A percentile compares a stretch with the other conserved stretches of the same genome.
These are phyloP conservation scores for Candida sojae DNA, from an alignment of 1,139 yeast genomes.

Conservation along the genomic window DNA sequence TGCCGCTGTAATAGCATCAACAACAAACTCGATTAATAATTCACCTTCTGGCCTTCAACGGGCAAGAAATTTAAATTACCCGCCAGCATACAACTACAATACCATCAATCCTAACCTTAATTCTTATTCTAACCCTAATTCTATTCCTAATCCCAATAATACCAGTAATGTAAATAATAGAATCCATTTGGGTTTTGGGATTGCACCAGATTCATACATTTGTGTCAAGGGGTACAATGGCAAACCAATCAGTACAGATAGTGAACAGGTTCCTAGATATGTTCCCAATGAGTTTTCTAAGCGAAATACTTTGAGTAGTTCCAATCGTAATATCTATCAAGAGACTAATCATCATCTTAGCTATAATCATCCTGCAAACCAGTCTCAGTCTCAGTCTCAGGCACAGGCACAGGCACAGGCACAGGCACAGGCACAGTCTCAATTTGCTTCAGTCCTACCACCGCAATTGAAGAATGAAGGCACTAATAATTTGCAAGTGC, in stretches of 20 bases:
- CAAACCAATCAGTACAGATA: background rate
- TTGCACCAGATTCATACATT: constrained; percentile 2
- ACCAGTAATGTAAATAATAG: background rate
- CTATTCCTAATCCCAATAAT: too few species aligned
- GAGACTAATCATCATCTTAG: background rate
- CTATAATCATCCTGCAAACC: background rate
- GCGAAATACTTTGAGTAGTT: background rate
- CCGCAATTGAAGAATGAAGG: background rate
- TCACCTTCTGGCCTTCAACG: background rate
- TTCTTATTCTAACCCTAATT: too few species aligned
- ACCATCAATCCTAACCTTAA: background rate
- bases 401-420: too few species aligned
- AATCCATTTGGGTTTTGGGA: background rate
- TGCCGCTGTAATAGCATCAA: background rate
- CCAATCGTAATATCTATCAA: background rate
- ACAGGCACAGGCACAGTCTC: background rate
- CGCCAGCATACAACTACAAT: constrained; percentile 2
- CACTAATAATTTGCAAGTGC: background rate
- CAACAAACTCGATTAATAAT: background rate
- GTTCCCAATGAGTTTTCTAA: constrained; percentile 1
- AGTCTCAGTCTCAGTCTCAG: too few species aligned
- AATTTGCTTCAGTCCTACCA: background rate
- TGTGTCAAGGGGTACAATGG: constrained; percentile 2
- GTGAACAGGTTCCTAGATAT: constrained; percentile 3
- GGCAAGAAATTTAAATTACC: constrained; percentile 1